Base-by-base conservation (phyloP, 2,329 filamentous ascomycete species). In the Coniochaeta sp. region DNA sequence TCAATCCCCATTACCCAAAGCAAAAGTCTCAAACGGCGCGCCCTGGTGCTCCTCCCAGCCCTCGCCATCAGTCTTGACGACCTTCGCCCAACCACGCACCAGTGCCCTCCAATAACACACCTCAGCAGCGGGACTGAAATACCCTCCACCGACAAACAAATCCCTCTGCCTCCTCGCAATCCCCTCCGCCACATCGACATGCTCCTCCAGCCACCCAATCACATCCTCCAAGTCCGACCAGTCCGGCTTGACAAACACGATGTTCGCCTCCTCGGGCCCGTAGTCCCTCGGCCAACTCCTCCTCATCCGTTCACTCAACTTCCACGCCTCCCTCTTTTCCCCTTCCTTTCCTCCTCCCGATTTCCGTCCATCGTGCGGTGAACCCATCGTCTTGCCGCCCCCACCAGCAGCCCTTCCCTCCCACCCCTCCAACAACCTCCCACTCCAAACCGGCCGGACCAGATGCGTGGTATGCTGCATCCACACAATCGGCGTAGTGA, bases 21-120 rank as follows among this genome's bases (percentile, higher is more conserved):
- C 57, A 47, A 74, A 74, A 56, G 68, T 64, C 61, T 75, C 71
- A 61, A 70, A 75, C 3, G 67, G 57, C 30, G 69, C 58, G 2
- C 63, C 67, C 8, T 68, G 61, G 12, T 62, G 53, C 3, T 62
- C 62, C 13, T 64, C 62, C 61, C 67, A 69, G 8, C 61, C 66
- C 33, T 61, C 61, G 27, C 64, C 68, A 14, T 69, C 65, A 1
- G 63, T 58, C 35, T 61, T 60, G 26, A 64, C 75, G 9, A 76
- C 69, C 32, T 63, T 55, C 51, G 63, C 67, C 77, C 77, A 80
- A 0, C 73, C 74, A 51, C 67, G 66, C 20, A 80, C 60, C 54
- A 76, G 51, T 0, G 68, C 71, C 35, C 77, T 67, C 76, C 77
- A 80, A 63, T 79, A 80, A 56, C 77, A 80, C 52, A 60, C 64